These are phyloP conservation scores for Colletotrichum karsti DNA, from an alignment of 2,329 filamentous ascomycete genomes.

Conservation along the genomic window DNA sequence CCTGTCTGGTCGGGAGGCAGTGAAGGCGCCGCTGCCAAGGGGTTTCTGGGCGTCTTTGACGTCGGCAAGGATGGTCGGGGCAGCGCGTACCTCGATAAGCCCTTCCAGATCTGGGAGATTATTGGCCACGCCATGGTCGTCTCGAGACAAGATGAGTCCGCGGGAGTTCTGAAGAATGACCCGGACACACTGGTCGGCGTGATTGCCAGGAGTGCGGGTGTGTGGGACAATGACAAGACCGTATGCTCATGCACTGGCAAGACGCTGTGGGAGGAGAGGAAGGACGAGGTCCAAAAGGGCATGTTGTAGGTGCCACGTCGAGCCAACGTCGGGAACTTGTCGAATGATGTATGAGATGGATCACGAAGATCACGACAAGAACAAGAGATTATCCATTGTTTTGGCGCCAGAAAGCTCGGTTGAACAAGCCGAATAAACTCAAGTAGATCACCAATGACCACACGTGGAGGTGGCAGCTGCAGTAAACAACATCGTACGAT, in stretches of 20 bases:
- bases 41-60: constrained; percentile 76
- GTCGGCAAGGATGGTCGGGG: constrained; percentile 81
- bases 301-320: constrained; percentile 65
- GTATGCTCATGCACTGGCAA: constrained; percentile 98
- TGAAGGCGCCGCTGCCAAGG: constrained; percentile 51
- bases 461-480: constrained; percentile 19
- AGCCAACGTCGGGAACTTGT: neutral
- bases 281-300: constrained; percentile 87
- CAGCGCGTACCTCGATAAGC: constrained; percentile 80
- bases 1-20: constrained; percentile 74
- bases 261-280: constrained; percentile 96
- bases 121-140: constrained; percentile 94
- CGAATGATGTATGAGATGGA: constrained; percentile 9
- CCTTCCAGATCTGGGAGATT: constrained; percentile 92
- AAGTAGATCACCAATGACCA: constrained; percentile 16
- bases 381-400: constrained; percentile 3
- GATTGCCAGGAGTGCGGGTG: constrained; percentile 93
- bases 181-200: constrained; percentile 89
- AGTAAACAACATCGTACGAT: constrained; percentile 29
- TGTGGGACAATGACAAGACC: constrained; percentile 99
- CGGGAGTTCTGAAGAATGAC: constrained; percentile 71
- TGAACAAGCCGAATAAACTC: constrained; percentile 23
- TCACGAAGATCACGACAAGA: constrained; percentile 1
- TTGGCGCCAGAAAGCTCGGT: constrained; percentile 5
- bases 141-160: constrained; percentile 69